Conservation (phyloP, 257 asterid genomes). For the Perilla frutescens region DNA sequence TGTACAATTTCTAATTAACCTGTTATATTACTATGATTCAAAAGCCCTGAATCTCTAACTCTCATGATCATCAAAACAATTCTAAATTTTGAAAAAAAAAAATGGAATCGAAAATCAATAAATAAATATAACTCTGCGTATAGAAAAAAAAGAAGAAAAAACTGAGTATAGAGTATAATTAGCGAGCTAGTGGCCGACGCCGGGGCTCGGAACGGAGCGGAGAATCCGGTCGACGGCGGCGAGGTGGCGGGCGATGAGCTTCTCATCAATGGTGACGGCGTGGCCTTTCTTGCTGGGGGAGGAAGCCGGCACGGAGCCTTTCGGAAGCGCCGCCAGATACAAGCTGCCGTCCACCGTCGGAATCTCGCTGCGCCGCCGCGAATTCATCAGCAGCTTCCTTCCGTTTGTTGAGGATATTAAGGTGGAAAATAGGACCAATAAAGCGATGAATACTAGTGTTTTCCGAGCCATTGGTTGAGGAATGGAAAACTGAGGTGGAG, state of each 20-base stretch:
- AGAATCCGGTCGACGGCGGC: conserved; percentile 52
- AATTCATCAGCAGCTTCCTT: conserved; percentile 46
- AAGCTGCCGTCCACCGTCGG: conserved; percentile 34
- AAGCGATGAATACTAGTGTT: conserved; percentile 26
- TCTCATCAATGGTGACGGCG: conserved; percentile 41
- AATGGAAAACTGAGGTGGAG: neutral
- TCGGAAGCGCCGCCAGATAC: conserved; percentile 53
- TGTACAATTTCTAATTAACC: conserved; percentile 35
- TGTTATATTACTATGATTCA: no score
- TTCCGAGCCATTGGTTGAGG: conserved; percentile 37
- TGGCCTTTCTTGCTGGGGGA: conserved; percentile 60
- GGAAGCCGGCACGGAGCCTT: conserved; percentile 54
- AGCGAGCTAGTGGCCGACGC: conserved; percentile 53
- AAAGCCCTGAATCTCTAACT: conserved; percentile 8
- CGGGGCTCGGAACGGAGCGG: conserved; percentile 70
- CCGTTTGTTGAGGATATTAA: conserved; percentile 36
- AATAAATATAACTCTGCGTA: neutral
- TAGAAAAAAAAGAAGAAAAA: neutral
- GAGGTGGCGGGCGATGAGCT: conserved; percentile 59
- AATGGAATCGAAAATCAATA: neutral
- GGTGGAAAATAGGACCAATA: conserved; percentile 40
- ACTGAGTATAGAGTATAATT: neutral
- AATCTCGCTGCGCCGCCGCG: conserved; percentile 6
- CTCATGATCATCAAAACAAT: conserved; percentile 33
- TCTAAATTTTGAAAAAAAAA: conserved; percentile 36